Base-by-base conservation (phyloP, 2,329 filamentous ascomycete genomes). In the Arachnomyces sp. region DNA sequence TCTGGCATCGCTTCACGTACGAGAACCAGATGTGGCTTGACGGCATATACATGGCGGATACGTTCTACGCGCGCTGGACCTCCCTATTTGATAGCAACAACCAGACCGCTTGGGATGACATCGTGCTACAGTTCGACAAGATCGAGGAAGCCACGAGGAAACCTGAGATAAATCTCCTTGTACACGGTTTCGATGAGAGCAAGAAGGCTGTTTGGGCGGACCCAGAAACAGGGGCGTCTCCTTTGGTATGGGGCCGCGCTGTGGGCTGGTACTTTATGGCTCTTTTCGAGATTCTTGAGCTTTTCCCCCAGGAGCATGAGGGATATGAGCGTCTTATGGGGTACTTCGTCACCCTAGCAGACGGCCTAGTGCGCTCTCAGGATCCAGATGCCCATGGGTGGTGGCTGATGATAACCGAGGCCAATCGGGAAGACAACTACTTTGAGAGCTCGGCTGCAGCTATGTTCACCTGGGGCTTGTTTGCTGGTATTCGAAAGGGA, bases 361-460 rank as follows among this genome's bases (percentile, higher is more conserved):
- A 59, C 1, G 68, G 67, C 0, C 45, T 75, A 2, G 63, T 64
- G 40, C 50, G 51, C 7, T 60, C 64, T 0, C 67, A 67, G 15
- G 69, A 73, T 40, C 48, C 49, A 8, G 48, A 47, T 2, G 61
- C 55, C 4, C 72, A 73, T 0, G 74, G 71, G 5, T 80, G 76
- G 74, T 79, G 73, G 70, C 58, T 77, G 38, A 61, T 79, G 32
- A 73, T 79, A 67, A 68, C 67, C 48, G 69, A 72, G 40, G 64
- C 68, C 0, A 67, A 65, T 1, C 49, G 55, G 30, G 46, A 65
- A 34, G 74, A 73, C 2, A 80, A 81, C 55, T 81, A 75, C 54
- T 71, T 80, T 35, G 74, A 81, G 59, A 73, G 71, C 28, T 76
- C 73, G 25, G 76, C 68, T 6, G 72, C 71, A 2, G 74, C 73